These are phyloP conservation scores for Aquanectria penicillioides DNA, from an alignment of 2,329 filamentous ascomycete genomes.

Conservation along the genomic window DNA sequence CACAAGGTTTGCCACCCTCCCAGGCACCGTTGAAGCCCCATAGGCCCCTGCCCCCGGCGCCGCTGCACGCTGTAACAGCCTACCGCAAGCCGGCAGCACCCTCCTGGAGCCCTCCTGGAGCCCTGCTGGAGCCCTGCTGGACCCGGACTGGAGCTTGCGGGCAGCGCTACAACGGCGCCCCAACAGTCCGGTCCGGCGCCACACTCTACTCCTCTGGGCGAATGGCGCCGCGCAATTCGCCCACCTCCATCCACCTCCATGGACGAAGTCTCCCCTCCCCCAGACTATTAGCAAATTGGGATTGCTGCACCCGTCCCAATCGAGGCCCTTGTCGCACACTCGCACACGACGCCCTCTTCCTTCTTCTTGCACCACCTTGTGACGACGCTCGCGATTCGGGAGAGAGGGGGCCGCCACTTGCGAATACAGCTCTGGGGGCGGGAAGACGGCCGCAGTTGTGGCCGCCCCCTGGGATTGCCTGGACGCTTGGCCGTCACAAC, in stretches of 20 bases:
- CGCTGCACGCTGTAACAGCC: conserved; percentile 10
- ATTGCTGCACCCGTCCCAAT: conserved; percentile 4
- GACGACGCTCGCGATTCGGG: no score
- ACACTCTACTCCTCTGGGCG: conserved; percentile 11
- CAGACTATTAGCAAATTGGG: not conserved
- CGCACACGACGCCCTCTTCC: not conserved
- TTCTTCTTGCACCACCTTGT: no score
- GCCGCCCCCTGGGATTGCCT: not conserved
- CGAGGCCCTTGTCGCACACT: no score
- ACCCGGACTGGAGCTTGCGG: no score
- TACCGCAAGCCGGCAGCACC: no score
- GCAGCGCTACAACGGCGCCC: not conserved
- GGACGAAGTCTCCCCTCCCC: not conserved
- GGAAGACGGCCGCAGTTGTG: not conserved
- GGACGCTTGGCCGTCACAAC: conserved; percentile 11
- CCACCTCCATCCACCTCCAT: no score
- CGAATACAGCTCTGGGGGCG: not conserved
- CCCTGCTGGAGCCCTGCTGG: not conserved
- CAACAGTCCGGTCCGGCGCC: conserved; percentile 15
- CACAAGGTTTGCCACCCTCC: not conserved
- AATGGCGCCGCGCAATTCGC: conserved; percentile 9
- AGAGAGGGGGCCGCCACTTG: no score
- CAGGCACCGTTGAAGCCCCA: conserved; percentile 16
- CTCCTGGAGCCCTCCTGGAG: no score
- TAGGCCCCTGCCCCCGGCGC: conserved; percentile 15